Conservation (phyloP, 2,329 filamentous ascomycete genomes). For the Cercospora sp. region DNA sequence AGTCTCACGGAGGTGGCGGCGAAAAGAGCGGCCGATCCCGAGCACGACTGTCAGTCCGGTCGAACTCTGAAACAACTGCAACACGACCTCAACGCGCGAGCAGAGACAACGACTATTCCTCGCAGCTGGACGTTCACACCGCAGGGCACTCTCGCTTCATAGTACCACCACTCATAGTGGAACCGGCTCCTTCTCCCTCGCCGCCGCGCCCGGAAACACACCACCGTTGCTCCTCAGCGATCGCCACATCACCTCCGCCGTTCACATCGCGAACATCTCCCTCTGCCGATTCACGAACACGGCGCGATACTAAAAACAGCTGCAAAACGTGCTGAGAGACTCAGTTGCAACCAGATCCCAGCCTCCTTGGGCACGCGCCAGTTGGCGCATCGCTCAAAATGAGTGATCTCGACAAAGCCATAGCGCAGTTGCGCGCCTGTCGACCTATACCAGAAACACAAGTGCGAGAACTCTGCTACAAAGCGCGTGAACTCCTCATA, state of each 20-base stretch:
- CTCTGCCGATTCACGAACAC: not conserved
- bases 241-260: not conserved
- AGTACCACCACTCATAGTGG: not conserved
- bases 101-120: not conserved
- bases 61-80: conserved; percentile 9
- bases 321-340: not conserved
- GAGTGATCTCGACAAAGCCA: conserved; percentile 94
- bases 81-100: conserved; percentile 1
- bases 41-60: not conserved
- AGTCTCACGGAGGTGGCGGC: not conserved
- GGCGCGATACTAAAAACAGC: not conserved
- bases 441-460: conserved; percentile 93
- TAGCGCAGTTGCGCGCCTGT: conserved; percentile 91
- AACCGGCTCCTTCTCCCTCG: not conserved
- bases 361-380: conserved; percentile 18
- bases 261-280: not conserved
- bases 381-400: conserved; percentile 50
- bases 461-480: conserved; percentile 95
- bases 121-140: not conserved
- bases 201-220: not conserved
- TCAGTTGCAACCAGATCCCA: not conserved
- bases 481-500: conserved; percentile 90
- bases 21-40: not conserved
- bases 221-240: not conserved
- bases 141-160: no score